Evolutionary conservation across 139 green algal species (phyloP).

Genomic region (Zygnema circumcarinatum): DNA sequence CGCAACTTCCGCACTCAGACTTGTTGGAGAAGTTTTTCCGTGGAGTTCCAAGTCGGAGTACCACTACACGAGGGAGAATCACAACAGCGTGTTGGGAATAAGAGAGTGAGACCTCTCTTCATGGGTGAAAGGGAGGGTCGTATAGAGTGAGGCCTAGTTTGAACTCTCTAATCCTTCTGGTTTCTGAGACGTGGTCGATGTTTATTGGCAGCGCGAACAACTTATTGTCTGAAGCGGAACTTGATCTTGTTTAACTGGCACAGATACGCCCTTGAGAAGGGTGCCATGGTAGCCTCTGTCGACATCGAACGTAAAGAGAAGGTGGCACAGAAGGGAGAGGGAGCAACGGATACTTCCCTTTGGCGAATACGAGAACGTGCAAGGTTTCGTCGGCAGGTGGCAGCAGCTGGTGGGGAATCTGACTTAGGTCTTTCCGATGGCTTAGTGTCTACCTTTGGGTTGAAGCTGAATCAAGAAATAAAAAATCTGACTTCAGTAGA

Average conservation of each 20-base stretch:
- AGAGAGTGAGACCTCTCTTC: conserved; percentile 47
- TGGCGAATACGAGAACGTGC: not conserved
- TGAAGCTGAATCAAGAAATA: too few species aligned
- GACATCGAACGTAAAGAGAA: not conserved
- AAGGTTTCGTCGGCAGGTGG: not conserved
- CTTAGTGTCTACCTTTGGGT: too few species aligned
- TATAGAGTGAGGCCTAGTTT: too few species aligned
- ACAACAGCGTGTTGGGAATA: conserved; percentile 80
- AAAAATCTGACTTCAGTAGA: too few species aligned
- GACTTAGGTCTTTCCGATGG: too few species aligned
- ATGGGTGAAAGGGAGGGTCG: too few species aligned
- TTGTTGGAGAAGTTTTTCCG: conserved; percentile 83
- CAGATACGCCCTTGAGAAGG: conserved; percentile 12
- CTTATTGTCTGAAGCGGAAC: too few species aligned
- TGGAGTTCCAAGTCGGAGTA: conserved; percentile 73
- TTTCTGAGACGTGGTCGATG: too few species aligned
- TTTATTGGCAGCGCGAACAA: too few species aligned
- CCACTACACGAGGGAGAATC: conserved; percentile 67
- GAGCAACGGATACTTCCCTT: not conserved
- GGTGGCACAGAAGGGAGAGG: not conserved
- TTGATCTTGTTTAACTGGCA: too few species aligned
- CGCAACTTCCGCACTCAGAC: conserved; percentile 76
- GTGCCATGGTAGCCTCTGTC: not conserved
- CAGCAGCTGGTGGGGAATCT: not conserved
- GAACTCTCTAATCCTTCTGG: too few species aligned